These are phyloP conservation scores for Artemisia tridentata DNA, from an alignment of 129 eudicot species.

Conservation along the genomic window DNA sequence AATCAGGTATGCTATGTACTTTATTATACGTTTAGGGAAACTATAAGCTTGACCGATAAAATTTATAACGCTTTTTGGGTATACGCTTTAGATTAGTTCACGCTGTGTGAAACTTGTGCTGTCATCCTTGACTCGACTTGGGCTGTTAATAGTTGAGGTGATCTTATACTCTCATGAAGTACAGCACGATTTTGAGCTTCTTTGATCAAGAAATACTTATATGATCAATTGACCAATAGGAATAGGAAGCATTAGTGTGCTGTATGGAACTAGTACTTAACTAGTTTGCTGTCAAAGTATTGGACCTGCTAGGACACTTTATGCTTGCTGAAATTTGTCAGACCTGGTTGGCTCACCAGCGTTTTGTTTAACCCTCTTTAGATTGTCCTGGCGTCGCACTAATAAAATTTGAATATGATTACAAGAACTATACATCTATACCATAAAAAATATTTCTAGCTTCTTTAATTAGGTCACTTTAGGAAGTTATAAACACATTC, in stretches of 20 bases:
- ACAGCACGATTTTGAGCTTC: background rate
- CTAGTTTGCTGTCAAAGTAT: background rate
- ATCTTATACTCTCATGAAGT: background rate
- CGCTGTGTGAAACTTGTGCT: background rate
- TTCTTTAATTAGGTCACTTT: too few relatives aligned
- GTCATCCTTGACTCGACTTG: background rate
- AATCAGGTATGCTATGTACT: conserved; percentile 53
- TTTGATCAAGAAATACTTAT: background rate
- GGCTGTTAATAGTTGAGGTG: background rate
- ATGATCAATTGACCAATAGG: background rate
- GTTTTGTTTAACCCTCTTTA: too few relatives aligned
- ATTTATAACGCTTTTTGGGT: background rate
- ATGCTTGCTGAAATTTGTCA: background rate
- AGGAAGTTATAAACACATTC: too few relatives aligned
- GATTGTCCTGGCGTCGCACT: too few relatives aligned
- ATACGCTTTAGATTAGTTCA: too few relatives aligned
- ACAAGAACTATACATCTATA: too few relatives aligned
- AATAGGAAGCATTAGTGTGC: background rate
- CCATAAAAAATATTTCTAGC: too few relatives aligned
- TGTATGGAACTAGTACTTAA: background rate
- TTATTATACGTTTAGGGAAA: background rate
- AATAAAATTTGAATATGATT: too few relatives aligned
- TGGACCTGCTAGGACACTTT: background rate
- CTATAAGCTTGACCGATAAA: background rate
- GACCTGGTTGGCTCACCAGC: too few relatives aligned